Evolutionary conservation across 2,329 filamentous ascomycete genomes (phyloP).

Genomic region (Calonectria pteridis): DNA sequence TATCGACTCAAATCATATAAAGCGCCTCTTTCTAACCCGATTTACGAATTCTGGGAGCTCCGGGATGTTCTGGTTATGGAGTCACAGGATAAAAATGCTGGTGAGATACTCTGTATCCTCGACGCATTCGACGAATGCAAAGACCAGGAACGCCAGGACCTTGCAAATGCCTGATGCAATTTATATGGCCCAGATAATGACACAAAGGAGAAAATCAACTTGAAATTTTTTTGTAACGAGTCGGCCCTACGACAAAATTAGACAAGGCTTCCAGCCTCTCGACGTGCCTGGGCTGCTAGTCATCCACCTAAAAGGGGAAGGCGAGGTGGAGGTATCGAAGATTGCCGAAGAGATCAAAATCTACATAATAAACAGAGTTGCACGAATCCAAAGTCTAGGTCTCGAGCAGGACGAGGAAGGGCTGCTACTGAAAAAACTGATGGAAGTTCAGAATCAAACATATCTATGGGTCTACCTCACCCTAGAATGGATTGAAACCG

Average conservation of each 20-base stretch:
- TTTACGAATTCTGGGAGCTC: too few relatives aligned
- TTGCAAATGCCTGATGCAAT: slow-evolving; percentile 41
- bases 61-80: too few relatives aligned
- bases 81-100: too few relatives aligned
- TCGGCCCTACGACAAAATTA: slow-evolving; percentile 45
- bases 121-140: slow-evolving; percentile 58
- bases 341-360: slow-evolving; percentile 40
- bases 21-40: too few relatives aligned
- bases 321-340: slow-evolving; percentile 25
- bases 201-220: neutral
- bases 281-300: slow-evolving; percentile 12
- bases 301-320: slow-evolving; percentile 38
- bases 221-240: slow-evolving; percentile 56
- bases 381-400: neutral
- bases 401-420: slow-evolving; percentile 23
- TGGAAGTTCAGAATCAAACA: slow-evolving; percentile 30
- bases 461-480: slow-evolving; percentile 45
- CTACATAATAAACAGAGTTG: slow-evolving; percentile 27
- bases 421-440: slow-evolving; percentile 27
- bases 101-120: slow-evolving; percentile 44
- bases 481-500: slow-evolving; percentile 28
- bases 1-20: too few relatives aligned
- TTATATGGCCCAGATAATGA: slow-evolving; percentile 34
- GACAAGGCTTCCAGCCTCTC: slow-evolving; percentile 29
- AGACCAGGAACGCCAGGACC: slow-evolving; percentile 23